Conservation (phyloP, 768 basidiomycete genomes). For the Leccinum uliginosum region DNA sequence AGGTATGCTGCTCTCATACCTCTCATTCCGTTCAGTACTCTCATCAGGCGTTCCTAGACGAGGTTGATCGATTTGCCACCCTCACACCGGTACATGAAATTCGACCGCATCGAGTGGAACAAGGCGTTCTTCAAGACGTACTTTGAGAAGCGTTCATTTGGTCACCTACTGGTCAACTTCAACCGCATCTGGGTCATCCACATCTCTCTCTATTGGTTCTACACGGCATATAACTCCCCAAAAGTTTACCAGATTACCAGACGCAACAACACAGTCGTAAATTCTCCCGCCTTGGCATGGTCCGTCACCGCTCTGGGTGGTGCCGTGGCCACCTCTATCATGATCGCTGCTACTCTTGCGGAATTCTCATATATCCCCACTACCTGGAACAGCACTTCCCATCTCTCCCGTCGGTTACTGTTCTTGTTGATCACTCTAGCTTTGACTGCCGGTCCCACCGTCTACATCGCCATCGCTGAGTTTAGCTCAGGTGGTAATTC, state of each 20-base stretch:
- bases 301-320: slow-evolving; percentile 93
- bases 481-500: slow-evolving; percentile 48
- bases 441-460: slow-evolving; percentile 87
- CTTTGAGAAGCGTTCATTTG: slow-evolving; percentile 94
- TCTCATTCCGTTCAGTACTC: background rate
- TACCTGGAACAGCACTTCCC: slow-evolving; percentile 98
- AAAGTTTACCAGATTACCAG: slow-evolving; percentile 62
- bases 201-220: slow-evolving; percentile 91
- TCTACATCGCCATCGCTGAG: slow-evolving; percentile 90
- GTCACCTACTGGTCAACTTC: slow-evolving; percentile 98
- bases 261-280: slow-evolving; percentile 36
- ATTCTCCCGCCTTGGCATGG: slow-evolving; percentile 82
- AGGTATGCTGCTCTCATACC: slow-evolving; percentile 43
- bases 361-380: slow-evolving; percentile 98
- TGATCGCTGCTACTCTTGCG: slow-evolving; percentile 89
- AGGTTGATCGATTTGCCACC: slow-evolving; percentile 89
- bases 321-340: slow-evolving; percentile 92
- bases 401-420: slow-evolving; percentile 85
- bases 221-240: slow-evolving; percentile 92
- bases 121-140: slow-evolving; percentile 98
- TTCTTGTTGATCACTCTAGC: slow-evolving; percentile 89
- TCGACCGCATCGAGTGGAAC: slow-evolving; percentile 96
- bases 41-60: slow-evolving; percentile 45
- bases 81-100: slow-evolving; percentile 92
- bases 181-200: slow-evolving; percentile 99